Conservation (phyloP, 768 basidiomycete genomes). For the Collybia mongolica region DNA sequence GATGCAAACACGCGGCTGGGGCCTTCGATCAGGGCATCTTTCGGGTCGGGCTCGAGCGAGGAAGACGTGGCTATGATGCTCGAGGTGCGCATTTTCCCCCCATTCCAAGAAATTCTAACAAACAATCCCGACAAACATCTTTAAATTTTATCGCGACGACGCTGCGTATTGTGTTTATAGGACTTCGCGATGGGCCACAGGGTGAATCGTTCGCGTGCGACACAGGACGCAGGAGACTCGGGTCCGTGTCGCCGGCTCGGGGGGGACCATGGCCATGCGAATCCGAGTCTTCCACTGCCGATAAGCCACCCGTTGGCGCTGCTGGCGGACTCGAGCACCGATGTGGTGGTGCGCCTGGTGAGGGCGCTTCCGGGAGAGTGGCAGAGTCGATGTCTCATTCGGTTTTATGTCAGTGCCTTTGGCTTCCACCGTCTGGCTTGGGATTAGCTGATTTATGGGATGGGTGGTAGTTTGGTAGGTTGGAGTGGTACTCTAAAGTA, state of each 20-base stretch:
- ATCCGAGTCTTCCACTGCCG: constrained; percentile 7
- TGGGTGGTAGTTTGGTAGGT: too few species aligned
- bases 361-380: constrained; percentile 13
- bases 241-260: constrained; percentile 4
- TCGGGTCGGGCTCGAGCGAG: constrained; percentile 16
- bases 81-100: constrained; percentile 10
- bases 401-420: constrained; percentile 18
- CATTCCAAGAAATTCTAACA: background rate
- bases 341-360: constrained; percentile 16
- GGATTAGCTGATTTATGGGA: too few species aligned
- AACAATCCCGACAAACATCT: too few species aligned
- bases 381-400: constrained; percentile 13
- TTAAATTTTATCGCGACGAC: too few species aligned
- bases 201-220: constrained; percentile 16
- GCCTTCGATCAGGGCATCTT: constrained; percentile 16
- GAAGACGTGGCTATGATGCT: constrained; percentile 27
- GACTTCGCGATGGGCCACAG: constrained; percentile 6
- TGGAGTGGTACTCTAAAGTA: too few species aligned
- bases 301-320: constrained; percentile 19
- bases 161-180: background rate
- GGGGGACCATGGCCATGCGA: background rate
- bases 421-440: background rate
- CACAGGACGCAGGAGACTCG: constrained; percentile 11
- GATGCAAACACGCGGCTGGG: background rate
- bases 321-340: constrained; percentile 16